Evolutionary conservation across 2,329 filamentous ascomycete species (phyloP).

Genomic region (Juglanconis oblonga): DNA sequence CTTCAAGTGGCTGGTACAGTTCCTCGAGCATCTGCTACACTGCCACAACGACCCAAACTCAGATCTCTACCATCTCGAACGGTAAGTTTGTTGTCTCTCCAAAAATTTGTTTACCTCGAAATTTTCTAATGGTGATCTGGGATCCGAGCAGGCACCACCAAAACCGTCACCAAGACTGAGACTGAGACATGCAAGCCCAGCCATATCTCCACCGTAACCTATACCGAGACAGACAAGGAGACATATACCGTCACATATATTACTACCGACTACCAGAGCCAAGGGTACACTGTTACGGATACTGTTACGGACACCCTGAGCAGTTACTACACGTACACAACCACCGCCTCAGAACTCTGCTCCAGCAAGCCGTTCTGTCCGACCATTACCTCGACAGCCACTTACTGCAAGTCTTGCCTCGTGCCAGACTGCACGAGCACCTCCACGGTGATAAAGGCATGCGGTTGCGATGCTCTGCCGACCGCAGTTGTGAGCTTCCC

Average conservation of each 20-base stretch:
- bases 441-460: background rate
- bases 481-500: conserved; percentile 3
- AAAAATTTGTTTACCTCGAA: no score
- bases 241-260: background rate
- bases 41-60: background rate
- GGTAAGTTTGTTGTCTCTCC: background rate
- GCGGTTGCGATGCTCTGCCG: background rate
- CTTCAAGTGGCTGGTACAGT: background rate
- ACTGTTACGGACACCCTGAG: conserved; percentile 2
- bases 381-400: conserved; percentile 2
- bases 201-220: no score
- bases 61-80: background rate
- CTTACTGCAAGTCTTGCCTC: conserved; percentile 5
- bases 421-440: conserved; percentile 8
- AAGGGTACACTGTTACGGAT: background rate
- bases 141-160: background rate
- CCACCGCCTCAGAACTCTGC: background rate
- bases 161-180: background rate
- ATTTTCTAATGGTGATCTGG: no score
- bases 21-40: background rate
- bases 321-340: background rate
- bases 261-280: background rate
- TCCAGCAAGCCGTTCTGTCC: background rate
- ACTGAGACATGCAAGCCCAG: background rate
- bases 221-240: no score